Conservation (phyloP, 2,329 filamentous ascomycete species). For the Ceratocystiopsis minuta region DNA sequence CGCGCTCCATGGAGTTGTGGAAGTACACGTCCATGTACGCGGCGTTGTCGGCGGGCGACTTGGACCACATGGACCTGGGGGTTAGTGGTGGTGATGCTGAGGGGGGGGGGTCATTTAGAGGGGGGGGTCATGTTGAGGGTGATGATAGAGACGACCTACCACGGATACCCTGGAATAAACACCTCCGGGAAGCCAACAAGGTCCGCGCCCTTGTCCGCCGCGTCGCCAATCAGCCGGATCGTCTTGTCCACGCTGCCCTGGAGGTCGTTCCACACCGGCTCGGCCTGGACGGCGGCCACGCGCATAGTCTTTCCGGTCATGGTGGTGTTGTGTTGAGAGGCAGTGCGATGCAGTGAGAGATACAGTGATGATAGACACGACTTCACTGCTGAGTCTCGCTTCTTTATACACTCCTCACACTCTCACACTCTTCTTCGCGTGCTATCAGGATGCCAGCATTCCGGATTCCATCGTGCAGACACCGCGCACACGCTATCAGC, state of each 20-base stretch:
- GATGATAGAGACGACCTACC: constrained; percentile 14
- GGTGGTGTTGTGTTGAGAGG: no score
- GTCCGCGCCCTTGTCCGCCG: constrained; percentile 25
- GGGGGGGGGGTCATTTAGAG: no score
- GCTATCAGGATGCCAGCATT: no score
- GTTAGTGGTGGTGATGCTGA: neutral
- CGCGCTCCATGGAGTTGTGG: constrained; percentile 8
- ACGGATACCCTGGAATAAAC: constrained; percentile 27
- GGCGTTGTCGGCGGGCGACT: constrained; percentile 11
- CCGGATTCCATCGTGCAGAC: no score
- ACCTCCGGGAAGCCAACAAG: constrained; percentile 29
- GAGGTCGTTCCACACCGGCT: constrained; percentile 36
- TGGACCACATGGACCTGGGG: neutral
- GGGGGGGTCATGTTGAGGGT: no score
- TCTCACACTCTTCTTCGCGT: no score
- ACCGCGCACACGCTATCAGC: no score
- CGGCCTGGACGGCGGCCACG: constrained; percentile 31
- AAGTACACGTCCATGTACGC: constrained; percentile 18
- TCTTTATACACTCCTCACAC: no score
- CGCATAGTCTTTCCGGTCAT: neutral
- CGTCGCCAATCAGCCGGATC: constrained; percentile 26
- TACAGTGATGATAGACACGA: no score
- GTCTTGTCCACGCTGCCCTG: constrained; percentile 14
- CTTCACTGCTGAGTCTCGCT: no score
- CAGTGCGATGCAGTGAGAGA: no score